Conservation (phyloP, 495 filamentous ascomycete genomes). For the Bacidia rubella region DNA sequence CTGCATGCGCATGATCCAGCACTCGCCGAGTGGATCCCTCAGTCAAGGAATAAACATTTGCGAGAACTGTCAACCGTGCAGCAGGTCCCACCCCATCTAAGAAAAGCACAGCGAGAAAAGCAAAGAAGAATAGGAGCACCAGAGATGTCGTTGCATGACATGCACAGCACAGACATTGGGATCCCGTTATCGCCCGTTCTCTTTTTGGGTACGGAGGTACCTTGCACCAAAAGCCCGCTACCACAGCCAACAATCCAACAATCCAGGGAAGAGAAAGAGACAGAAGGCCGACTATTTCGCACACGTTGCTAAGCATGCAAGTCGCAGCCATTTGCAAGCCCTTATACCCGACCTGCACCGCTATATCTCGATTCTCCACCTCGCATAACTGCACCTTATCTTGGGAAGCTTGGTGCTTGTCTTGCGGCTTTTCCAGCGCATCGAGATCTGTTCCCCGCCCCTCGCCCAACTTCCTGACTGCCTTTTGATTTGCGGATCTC, state of each 20-base stretch:
- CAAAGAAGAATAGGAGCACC: background rate
- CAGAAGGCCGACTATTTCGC: background rate
- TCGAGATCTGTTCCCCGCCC: no score
- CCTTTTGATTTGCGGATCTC: no score
- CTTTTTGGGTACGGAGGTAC: no score
- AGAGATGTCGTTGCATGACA: background rate
- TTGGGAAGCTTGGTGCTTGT: background rate
- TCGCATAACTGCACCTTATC: background rate
- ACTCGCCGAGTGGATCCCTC: background rate
- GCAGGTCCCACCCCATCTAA: no score
- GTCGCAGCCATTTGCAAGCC: background rate
- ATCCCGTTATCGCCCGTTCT: no score
- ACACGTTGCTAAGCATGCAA: background rate
- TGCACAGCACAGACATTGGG: background rate
- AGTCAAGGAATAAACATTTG: no score
- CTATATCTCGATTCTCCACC: background rate
- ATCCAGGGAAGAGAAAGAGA: background rate
- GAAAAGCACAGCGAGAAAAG: no score
- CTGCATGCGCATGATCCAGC: background rate
- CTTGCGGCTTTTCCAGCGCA: background rate
- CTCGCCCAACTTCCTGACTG: no score
- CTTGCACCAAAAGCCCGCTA: no score
- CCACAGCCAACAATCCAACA: no score
- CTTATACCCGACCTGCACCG: background rate
- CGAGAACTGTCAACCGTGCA: no score